Base-by-base conservation (phyloP, 495 filamentous ascomycete species). In the Pyrenula massariospora region DNA sequence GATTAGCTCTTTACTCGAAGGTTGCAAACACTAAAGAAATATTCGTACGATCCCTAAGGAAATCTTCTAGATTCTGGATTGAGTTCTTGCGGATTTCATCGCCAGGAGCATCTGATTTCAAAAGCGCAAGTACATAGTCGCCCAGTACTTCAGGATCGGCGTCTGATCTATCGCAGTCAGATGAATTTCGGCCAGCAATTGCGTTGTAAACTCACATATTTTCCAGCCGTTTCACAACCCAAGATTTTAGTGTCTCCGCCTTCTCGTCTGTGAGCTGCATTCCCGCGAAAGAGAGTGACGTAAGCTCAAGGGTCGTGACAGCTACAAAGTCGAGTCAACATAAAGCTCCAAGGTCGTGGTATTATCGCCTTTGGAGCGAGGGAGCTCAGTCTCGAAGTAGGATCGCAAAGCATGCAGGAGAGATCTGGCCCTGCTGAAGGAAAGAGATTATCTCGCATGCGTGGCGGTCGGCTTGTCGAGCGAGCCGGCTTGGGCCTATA, bases 91-190 rank as follows among this genome's bases (percentile, higher is more conserved):
- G 82, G 36, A 95, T 84, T 53, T 84, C 77, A 2, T 85, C 79
- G n/a, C 81, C 79, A 21, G 83, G 78, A 58, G 87, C 87, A 62
- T 96, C 89, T 54, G 88, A 84, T 56, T 82, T 82, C 25, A 96
- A 75, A 10, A 98, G 81, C n/a, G 92, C 92, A 25, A 96, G 74
- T 0, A 98, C 88, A 65, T 96, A 98, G 65, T 98, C 93, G 25
- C 91, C 91, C 15, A 98, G 85, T 2, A 98, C 89, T 63, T 96
- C 91, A 24, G 89, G 84, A 68, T 98, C 93, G 52, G 91, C 93
- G 68, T 96, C 93, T 12, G 91, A 95, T 56, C 89, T 95, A 62
- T 31, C 60, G 19, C 12, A 52, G 52, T 36, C 42, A 15, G 56
- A 21, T 20, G 15, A 42, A 15, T 8, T 23, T 24, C 48, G 21